Conservation (phyloP, 2,329 filamentous ascomycete genomes). For the Aphanocladium album region DNA sequence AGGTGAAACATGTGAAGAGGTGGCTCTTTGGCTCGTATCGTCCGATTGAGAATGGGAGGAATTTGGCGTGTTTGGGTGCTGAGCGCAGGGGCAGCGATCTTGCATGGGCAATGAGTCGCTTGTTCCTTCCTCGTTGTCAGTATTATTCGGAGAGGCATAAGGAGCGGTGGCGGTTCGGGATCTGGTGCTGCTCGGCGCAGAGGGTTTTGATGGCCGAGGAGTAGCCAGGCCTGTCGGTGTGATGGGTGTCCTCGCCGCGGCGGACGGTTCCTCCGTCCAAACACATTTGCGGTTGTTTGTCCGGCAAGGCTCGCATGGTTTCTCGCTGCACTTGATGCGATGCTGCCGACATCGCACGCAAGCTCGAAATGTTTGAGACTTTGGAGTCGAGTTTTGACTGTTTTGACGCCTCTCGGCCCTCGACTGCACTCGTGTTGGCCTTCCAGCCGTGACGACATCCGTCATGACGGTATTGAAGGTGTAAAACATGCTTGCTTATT, state of each 20-base stretch:
- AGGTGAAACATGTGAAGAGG: neutral
- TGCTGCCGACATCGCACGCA: neutral
- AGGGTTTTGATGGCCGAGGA: neutral
- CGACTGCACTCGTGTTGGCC: neutral
- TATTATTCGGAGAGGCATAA: neutral
- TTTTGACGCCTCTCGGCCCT: neutral
- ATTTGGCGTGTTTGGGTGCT: neutral
- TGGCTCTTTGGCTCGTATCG: neutral
- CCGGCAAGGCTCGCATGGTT: neutral
- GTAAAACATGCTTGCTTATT: neutral
- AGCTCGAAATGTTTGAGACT: neutral
- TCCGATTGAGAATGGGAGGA: neutral
- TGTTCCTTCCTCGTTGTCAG: neutral
- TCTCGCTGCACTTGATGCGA: neutral
- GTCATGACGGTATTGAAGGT: neutral
- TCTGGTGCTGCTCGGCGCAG: neutral
- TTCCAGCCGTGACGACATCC: neutral
- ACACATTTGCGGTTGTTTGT: neutral
- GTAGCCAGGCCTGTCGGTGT: neutral
- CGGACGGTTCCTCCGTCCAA: neutral
- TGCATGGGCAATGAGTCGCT: neutral
- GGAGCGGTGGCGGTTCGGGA: neutral
- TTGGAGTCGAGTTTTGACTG: neutral
- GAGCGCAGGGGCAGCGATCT: neutral
- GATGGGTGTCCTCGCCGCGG: neutral